These are phyloP conservation scores for Schizonepeta tenuifolia DNA, from an alignment of 257 asterid species.

Conservation along the genomic window DNA sequence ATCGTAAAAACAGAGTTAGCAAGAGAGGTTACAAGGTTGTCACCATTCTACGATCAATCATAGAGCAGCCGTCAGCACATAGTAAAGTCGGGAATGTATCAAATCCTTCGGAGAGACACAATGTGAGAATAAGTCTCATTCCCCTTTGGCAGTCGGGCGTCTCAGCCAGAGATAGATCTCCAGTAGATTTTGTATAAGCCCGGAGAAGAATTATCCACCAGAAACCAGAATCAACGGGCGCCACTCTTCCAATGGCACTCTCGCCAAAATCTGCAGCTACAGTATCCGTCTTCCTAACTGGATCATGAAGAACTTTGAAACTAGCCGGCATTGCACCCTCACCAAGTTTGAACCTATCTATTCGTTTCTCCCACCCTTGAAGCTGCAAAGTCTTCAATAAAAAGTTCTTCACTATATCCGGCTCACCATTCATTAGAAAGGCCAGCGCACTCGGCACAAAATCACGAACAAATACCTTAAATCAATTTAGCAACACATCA, in stretches of 20 bases:
- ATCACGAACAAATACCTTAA: slow-evolving; percentile 76
- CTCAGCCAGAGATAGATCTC: slow-evolving; percentile 66
- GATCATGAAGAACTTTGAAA: slow-evolving; percentile 79
- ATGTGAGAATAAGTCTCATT: slow-evolving; percentile 65
- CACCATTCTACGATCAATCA: slow-evolving; percentile 89
- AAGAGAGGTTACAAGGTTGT: slow-evolving; percentile 33
- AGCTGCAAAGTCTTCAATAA: slow-evolving; percentile 74
- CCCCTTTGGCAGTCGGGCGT: slow-evolving; percentile 83
- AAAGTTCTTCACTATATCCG: slow-evolving; percentile 76
- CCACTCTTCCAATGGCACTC: slow-evolving; percentile 85
- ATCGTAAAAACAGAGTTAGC: background rate
- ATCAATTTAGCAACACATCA: background rate
- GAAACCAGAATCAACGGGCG: slow-evolving; percentile 87
- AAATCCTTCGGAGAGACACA: slow-evolving; percentile 78
- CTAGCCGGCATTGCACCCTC: slow-evolving; percentile 87
- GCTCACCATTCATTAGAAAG: slow-evolving; percentile 76
- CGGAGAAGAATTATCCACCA: slow-evolving; percentile 92
- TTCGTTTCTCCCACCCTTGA: slow-evolving; percentile 77
- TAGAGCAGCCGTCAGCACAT: slow-evolving; percentile 84
- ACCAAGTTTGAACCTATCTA: slow-evolving; percentile 80
- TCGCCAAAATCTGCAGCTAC: slow-evolving; percentile 80
- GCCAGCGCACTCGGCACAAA: slow-evolving; percentile 85
- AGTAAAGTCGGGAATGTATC: slow-evolving; percentile 81
- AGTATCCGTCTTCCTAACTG: slow-evolving; percentile 63
- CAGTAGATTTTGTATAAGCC: slow-evolving; percentile 80